A percentile compares a stretch with the other conserved stretches of the same genome.
Conservation (phyloP, 352 stramenopile genomes). For the Peronospora belbahrii region DNA sequence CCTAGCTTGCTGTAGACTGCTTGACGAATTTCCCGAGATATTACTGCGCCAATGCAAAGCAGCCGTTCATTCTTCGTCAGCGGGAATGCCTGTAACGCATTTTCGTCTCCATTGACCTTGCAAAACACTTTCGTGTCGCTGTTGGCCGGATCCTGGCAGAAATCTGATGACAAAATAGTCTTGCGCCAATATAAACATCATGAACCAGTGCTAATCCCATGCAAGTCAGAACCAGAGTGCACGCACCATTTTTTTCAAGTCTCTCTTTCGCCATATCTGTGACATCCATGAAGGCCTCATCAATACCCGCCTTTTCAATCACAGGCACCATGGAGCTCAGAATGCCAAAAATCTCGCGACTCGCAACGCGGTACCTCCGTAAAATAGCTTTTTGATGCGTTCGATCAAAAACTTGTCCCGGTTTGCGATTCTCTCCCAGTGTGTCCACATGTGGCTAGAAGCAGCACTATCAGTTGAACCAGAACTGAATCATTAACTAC, state of each 20-base stretch:
- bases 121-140: conserved; percentile 58
- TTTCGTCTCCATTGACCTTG: conserved; percentile 21
- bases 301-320: conserved; percentile 71
- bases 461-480: conserved; percentile 5
- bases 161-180: conserved; percentile 46
- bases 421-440: conserved; percentile 64
- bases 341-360: conserved; percentile 69
- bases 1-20: conserved; percentile 50
- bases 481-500: background rate
- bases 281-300: conserved; percentile 80
- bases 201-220: background rate
- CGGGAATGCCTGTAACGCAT: conserved; percentile 37
- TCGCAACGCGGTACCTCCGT: conserved; percentile 68
- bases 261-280: conserved; percentile 53
- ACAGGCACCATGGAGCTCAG: conserved; percentile 39
- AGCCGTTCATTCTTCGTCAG: conserved; percentile 56
- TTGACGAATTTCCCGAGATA: conserved; percentile 67
- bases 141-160: conserved; percentile 49
- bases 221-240: background rate
- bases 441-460: conserved; percentile 75
- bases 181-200: conserved; percentile 8
- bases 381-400: conserved; percentile 79
- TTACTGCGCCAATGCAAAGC: conserved; percentile 52
- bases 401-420: conserved; percentile 52
- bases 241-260: conserved; percentile 38